Evolutionary conservation across 2,329 filamentous ascomycete species (phyloP).

Genomic region (Pseudogymnoascus sp.): DNA sequence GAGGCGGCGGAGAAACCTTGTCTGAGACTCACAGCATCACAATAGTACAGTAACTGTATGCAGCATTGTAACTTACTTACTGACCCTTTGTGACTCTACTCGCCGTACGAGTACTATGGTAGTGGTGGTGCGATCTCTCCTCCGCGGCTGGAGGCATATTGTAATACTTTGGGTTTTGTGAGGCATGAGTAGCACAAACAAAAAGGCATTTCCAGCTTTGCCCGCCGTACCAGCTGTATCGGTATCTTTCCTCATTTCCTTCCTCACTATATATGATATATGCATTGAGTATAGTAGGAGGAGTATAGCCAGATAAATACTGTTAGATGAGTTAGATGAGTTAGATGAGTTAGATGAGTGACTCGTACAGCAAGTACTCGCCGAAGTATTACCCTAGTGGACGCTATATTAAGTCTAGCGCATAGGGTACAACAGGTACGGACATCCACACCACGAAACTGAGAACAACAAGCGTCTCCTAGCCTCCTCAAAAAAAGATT

Average conservation of each 20-base stretch:
- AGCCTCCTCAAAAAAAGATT: constrained; percentile 3
- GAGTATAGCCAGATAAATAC: neutral
- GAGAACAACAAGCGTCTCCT: neutral
- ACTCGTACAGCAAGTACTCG: neutral
- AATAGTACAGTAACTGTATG: neutral
- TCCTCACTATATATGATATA: neutral
- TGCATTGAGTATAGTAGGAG: neutral
- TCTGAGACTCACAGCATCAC: neutral
- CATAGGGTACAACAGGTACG: constrained; percentile 1
- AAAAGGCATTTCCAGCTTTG: neutral
- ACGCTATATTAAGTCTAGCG: neutral
- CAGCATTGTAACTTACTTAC: neutral
- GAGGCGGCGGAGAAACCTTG: constrained; percentile 1
- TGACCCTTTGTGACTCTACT: neutral
- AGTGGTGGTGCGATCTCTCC: neutral
- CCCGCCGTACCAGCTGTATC: neutral
- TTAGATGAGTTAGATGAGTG: neutral
- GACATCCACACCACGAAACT: neutral
- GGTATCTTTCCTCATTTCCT: neutral
- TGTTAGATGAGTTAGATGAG: neutral
- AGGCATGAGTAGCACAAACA: neutral
- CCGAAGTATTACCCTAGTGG: neutral
- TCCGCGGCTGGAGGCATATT: neutral
- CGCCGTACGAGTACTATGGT: neutral
- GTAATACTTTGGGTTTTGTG: neutral